Base-by-base conservation (phyloP, 495 filamentous ascomycete genomes). In the Aspergillus baeticus region DNA sequence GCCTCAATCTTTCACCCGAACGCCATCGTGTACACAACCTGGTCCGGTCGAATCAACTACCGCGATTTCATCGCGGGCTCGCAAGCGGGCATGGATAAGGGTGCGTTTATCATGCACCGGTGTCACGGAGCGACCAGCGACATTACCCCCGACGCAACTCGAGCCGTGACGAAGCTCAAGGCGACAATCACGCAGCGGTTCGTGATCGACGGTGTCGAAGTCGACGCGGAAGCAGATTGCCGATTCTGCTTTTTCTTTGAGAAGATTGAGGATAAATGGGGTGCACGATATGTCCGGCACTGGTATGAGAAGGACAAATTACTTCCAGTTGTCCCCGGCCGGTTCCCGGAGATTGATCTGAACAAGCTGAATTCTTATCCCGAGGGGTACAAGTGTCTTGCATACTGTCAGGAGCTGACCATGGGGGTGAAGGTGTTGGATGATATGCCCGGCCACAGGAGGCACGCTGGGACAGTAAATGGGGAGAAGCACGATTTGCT, bases 251-350 rank as follows among this genome's bases (percentile, higher is more conserved):
- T 86, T 68, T 84, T 85, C 60, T 85, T 79, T 57, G 69, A 81
- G 52, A 79, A 79, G 58, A 41, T 61, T 26, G 61, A 47, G 20
- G 55, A 65, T 1, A 71, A 70, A 20, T 87, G 84, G 84, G 78
- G 79, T 61, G 81, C 84, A 22, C 71, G 70, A 20, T 86, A 81
- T 64, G 83, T 85, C 60, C 77, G 84, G 54, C 77, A 85, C 50
- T 85, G 84, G 75, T 87, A 87, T 62, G 84, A 85, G 66, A 87
- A 87, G 74, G 84, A 87, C 69, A 87, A 86, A 64, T 60, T 87
- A 36, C 71, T 87, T 23, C 77, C 80, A 18, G 77, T 81, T 20
- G 79, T 83, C 60, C 80, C 81, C 29, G 69, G 68, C 38, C 76
- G 72, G 13, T 64, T 77, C 7, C 84, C 84, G 0, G 57, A 20